These are phyloP conservation scores for Trypanosoma mega DNA, from an alignment of 208 protist species.

Conservation along the genomic window DNA sequence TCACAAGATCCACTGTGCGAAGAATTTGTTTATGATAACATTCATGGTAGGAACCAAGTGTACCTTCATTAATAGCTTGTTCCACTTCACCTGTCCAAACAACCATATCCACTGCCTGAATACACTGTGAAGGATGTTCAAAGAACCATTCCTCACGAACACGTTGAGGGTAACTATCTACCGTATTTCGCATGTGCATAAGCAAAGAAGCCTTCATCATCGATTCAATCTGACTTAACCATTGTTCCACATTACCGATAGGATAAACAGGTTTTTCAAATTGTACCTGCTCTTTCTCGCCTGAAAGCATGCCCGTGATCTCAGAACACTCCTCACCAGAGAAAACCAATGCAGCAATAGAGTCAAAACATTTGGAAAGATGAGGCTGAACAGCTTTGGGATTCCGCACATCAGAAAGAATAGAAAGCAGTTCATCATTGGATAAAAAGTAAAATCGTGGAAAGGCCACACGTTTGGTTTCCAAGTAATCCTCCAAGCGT, in stretches of 20 bases:
- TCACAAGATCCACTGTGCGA: constrained; percentile 90
- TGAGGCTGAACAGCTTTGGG: constrained; percentile 95
- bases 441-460: constrained; percentile 98
- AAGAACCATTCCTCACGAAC: constrained; percentile 92
- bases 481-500: constrained; percentile 95
- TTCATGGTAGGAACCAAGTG: constrained; percentile 67
- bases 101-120: constrained; percentile 94
- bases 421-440: constrained; percentile 98
- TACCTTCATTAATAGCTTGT: constrained; percentile 55
- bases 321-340: constrained; percentile 69
- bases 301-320: constrained; percentile 90
- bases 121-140: constrained; percentile 92
- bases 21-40: constrained; percentile 87
- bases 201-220: constrained; percentile 93
- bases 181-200: constrained; percentile 81
- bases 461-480: constrained; percentile 96
- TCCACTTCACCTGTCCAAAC: constrained; percentile 93
- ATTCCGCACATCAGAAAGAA: constrained; percentile 96
- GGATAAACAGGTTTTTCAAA: constrained; percentile 88
- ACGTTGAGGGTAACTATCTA: constrained; percentile 66
- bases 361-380: constrained; percentile 96
- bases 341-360: constrained; percentile 89
- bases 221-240: constrained; percentile 92
- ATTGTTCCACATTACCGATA: constrained; percentile 93
- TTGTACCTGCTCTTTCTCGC: constrained; percentile 89